Evolutionary conservation across 2,329 filamentous ascomycete species (phyloP).

Genomic region (Fusarium compactum): DNA sequence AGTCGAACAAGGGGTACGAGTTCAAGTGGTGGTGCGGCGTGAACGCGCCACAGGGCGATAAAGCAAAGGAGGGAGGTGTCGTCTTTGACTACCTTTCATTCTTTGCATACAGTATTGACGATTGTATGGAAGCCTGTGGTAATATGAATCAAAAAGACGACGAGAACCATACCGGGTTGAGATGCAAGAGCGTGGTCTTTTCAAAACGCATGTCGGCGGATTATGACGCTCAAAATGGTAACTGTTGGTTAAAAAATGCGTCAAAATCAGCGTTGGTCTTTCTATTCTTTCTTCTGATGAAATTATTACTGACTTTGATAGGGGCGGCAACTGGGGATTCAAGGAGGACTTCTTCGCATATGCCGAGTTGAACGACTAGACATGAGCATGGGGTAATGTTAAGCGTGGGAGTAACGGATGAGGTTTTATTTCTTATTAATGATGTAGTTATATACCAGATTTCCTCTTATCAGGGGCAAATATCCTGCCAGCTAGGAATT

Average conservation of each 20-base stretch:
- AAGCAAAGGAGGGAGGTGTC: conserved; percentile 20
- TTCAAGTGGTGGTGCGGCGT: conserved; percentile 39
- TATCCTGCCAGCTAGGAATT: background rate
- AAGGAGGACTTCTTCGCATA: conserved; percentile 25
- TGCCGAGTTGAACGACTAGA: conserved; percentile 13
- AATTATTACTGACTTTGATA: background rate
- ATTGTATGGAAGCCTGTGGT: conserved; percentile 29
- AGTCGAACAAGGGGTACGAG: conserved; percentile 32
- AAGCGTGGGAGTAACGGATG: background rate
- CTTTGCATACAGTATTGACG: conserved; percentile 17
- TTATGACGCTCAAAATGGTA: background rate
- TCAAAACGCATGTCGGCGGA: conserved; percentile 13
- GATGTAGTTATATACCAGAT: background rate
- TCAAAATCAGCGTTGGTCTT: background rate
- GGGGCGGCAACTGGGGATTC: conserved; percentile 21
- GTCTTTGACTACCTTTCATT: conserved; percentile 13
- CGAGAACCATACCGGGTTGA: background rate
- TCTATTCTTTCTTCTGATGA: fast-evolving
- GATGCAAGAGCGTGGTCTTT: conserved; percentile 27
- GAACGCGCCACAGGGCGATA: conserved; percentile 6
- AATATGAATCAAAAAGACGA: conserved; percentile 28
- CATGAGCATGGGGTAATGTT: too few species aligned
- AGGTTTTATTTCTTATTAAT: background rate
- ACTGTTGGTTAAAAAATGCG: conserved; percentile 30
- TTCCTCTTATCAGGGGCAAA: background rate